Base-by-base conservation (phyloP, 2,329 filamentous ascomycete species). In the Balansia obtecta region DNA sequence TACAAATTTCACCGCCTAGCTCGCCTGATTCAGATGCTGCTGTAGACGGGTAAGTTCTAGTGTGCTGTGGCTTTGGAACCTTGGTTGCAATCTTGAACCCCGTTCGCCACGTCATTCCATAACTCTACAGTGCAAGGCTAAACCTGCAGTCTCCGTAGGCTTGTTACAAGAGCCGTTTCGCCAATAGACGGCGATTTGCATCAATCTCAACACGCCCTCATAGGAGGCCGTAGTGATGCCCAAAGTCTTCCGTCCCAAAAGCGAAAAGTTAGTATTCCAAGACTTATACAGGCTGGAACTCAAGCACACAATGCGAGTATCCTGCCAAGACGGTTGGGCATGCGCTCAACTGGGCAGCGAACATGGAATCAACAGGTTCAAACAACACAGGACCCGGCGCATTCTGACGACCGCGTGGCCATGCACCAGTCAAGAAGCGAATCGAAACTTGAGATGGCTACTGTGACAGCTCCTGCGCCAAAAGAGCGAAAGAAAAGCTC, bases 1-100 rank as follows among this genome's bases (percentile, higher is more conserved):
- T 63, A 54, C 60, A 62, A 49, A 69, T 80, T 54, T 80, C 77
- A 11, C 77, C 77, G 48, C 76, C 75, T 32, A 80, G 76, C 65
- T 80, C 77, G 41, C 76, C 77, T 22, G 77, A 80, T 50, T 57
- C 66, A 10, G 58, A 62, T 44, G 62, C 63, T 46, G 57, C 60
- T 37, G 61, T 59, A 48, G 52, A 69, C 56, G 62, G 57, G 73
- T 77, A 67, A 71, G 74, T 37, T 15, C 11, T 37, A 37, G 34
- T 6, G 34, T 37, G 15, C 10, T 15, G 34, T 37, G 11, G 34
- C 27, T 6, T 12, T 37, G 34, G 4, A 37, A 37, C 34, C 2
- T 12, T 37, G 34, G 34, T 3, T 37, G 10, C 13, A 37, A 10
- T 27, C 22, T 27, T 27, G 22, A 27, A 27, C 3, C 22, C 3